phyloP scores from a whole-genome alignment of 2,329 filamentous ascomycete species.

The Aureobasidium sp. region DNA sequence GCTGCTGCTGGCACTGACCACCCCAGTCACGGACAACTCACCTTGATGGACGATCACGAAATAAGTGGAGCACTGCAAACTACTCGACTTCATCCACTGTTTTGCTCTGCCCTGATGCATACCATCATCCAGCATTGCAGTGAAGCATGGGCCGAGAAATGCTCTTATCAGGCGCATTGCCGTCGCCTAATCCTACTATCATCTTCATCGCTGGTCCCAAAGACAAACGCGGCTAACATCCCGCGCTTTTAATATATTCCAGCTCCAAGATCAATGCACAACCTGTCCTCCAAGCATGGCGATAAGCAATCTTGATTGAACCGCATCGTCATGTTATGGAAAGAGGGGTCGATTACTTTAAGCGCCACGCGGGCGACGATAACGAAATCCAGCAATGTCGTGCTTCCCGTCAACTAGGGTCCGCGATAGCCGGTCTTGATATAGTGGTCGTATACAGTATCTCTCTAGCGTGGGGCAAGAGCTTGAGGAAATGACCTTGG shows the following conservation, averaged over 20 bases:
- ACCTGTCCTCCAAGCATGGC: neutral
- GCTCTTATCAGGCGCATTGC: neutral
- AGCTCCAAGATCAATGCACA: neutral
- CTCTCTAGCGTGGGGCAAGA: slow-evolving; percentile 1
- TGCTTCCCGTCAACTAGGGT: slow-evolving; percentile 8
- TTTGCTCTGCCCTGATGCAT: neutral
- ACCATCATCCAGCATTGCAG: neutral
- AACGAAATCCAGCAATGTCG: slow-evolving; percentile 8
- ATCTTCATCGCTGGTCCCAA: neutral
- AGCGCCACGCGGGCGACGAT: slow-evolving; percentile 13
- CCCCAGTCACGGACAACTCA: neutral
- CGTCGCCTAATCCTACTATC: neutral
- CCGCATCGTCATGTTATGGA: neutral
- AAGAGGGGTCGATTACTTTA: neutral
- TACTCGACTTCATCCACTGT: neutral
- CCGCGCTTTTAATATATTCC: slow-evolving; percentile 12
- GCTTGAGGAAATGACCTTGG: neutral
- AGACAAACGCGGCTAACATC: neutral
- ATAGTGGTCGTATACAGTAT: slow-evolving; percentile 6
- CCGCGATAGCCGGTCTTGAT: slow-evolving; percentile 4
- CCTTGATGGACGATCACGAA: slow-evolving; percentile 7
- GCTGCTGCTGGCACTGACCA: neutral
- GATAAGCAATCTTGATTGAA: neutral
- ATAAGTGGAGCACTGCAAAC: slow-evolving; percentile 1
- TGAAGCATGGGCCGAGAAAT: neutral